Conservation (phyloP, 139 green algal genomes). For the Asterochloris erici region DNA sequence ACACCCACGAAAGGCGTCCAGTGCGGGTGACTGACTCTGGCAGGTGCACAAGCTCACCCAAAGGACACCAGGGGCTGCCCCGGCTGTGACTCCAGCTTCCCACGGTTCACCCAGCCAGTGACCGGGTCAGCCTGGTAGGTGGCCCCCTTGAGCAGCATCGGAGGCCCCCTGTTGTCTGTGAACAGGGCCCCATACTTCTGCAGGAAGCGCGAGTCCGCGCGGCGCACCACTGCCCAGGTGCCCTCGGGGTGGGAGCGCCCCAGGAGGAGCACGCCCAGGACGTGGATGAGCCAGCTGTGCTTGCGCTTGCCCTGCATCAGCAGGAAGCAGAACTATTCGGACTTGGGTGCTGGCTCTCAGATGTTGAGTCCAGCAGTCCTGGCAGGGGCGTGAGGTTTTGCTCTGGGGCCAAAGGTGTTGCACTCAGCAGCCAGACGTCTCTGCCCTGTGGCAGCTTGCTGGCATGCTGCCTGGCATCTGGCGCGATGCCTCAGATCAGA, state of each 20-base stretch:
- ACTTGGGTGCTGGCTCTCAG: no score
- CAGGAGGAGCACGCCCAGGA: constrained; percentile 10
- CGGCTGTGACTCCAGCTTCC: constrained; percentile 20
- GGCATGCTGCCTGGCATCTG: no score
- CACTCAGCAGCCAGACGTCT: no score
- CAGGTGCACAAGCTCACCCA: constrained; percentile 4
- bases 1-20: no score
- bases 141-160: constrained; percentile 27
- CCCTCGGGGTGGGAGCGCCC: constrained; percentile 5
- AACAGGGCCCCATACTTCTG: constrained; percentile 36
- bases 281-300: constrained; percentile 1
- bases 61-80: constrained; percentile 22
- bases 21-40: no score
- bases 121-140: constrained; percentile 30
- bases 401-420: no score
- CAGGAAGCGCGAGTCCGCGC: constrained; percentile 22
- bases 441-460: no score
- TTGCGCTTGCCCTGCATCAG: constrained; percentile 1
- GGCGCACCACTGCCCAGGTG: constrained; percentile 3
- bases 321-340: not conserved
- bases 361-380: no score
- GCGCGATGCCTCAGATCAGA: no score
- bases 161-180: constrained; percentile 29
- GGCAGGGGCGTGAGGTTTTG: no score
- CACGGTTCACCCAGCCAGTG: constrained; percentile 23